These are phyloP conservation scores for Aegilops longissima DNA, from an alignment of 176 grass and related monocot species.

Conservation along the genomic window DNA sequence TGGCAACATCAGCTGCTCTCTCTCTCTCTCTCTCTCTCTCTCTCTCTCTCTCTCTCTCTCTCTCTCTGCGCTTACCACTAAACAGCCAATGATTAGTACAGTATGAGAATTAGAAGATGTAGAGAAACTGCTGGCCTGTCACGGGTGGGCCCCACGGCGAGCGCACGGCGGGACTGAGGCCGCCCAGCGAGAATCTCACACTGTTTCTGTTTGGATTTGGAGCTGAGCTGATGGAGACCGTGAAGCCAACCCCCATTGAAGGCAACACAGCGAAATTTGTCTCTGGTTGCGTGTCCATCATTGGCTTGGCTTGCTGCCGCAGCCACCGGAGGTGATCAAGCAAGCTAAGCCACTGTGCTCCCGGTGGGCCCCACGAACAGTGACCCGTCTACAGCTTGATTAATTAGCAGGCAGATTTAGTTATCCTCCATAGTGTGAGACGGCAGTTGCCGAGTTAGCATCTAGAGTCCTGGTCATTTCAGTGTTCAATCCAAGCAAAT, in stretches of 20 bases:
- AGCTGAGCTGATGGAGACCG: not conserved
- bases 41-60: too few relatives aligned
- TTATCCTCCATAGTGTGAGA: not conserved
- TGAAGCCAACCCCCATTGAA: not conserved
- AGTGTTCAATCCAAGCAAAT: too few relatives aligned
- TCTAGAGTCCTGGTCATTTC: too few relatives aligned
- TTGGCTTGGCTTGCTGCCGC: not conserved
- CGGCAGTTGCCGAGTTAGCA: too few relatives aligned
- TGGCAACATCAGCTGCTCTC: too few relatives aligned
- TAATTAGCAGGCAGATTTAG: not conserved
- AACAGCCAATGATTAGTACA: too few relatives aligned
- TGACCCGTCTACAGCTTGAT: not conserved
- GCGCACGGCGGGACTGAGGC: not conserved
- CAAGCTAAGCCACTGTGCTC: not conserved
- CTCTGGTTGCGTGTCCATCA: not conserved
- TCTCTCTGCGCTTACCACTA: too few relatives aligned
- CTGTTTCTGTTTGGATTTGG: not conserved
- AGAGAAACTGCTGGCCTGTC: not conserved
- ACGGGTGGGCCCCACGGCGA: not conserved
- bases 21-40: too few relatives aligned
- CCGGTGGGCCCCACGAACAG: not conserved
- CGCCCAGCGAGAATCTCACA: not conserved
- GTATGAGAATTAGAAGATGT: too few relatives aligned
- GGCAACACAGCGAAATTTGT: slow-evolving; percentile 17
- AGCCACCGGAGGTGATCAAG: not conserved